A percentile compares a stretch with the other conserved stretches of the same genome.
Evolutionary conservation across 139 green algal genomes (phyloP).

Genomic region (Tetraselmis striata): DNA sequence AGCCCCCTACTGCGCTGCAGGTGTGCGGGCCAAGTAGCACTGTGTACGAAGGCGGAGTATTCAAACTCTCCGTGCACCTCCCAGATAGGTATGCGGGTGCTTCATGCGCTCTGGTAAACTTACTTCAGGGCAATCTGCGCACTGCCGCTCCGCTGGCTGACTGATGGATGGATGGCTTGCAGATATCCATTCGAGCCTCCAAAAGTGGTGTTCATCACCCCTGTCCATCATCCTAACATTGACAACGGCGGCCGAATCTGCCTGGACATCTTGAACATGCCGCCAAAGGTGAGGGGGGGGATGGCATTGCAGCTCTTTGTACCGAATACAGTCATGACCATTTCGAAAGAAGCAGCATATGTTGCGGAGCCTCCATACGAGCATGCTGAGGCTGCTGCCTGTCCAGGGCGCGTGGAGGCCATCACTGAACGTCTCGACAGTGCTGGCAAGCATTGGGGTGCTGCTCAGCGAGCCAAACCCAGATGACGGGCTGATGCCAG

Average conservation of each 20-base stretch:
- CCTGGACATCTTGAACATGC: conserved; percentile 56
- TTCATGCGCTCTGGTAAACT: background rate
- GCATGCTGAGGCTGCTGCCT: background rate
- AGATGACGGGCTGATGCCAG: conserved; percentile 50
- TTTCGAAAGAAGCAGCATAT: too few species aligned
- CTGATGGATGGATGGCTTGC: background rate
- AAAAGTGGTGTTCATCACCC: conserved; percentile 41
- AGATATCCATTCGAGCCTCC: conserved; percentile 62
- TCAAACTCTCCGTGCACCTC: conserved; percentile 36
- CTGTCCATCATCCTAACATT: conserved; percentile 71
- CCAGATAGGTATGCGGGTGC: conserved; percentile 32
- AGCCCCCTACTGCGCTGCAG: too few species aligned
- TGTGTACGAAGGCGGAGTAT: conserved; percentile 44
- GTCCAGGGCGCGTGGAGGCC: conserved; percentile 48
- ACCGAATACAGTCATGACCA: background rate
- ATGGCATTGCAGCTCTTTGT: too few species aligned
- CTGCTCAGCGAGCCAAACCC: conserved; percentile 59
- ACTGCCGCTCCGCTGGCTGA: background rate
- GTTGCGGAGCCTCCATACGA: background rate
- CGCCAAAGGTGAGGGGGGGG: conserved; percentile 52
- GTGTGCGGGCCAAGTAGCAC: conserved; percentile 31
- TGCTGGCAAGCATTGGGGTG: conserved; percentile 45
- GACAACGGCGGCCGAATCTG: conserved; percentile 50
- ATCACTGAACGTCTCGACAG: conserved; percentile 36
- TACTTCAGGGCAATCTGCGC: too few species aligned